Base-by-base conservation (phyloP, 202 grass and related monocot species). In the Dendrocalamus latiflorus region DNA sequence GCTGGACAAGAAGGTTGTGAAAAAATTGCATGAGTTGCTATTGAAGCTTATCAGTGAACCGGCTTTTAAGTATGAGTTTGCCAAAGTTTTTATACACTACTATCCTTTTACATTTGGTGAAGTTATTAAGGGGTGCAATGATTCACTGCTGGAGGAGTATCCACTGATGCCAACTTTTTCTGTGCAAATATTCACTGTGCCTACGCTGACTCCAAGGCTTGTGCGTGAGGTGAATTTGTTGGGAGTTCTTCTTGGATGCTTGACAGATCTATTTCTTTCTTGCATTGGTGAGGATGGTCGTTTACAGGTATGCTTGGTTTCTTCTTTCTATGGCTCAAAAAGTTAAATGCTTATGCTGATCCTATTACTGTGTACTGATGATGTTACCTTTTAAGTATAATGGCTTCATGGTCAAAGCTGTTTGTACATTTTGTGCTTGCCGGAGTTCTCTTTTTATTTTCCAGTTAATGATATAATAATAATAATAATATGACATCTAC, bases 101-200 rank as follows among this genome's bases (percentile, higher is more conserved):
- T 99, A 96, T 83, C 91, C 87, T 50, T 38, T 83, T 72, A 74
- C 78, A 30, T 89, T 96, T 66, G 77, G 61, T 64, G 91, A 94
- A 87, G 82, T 99, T 70, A 83, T 91, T 57, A 86, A 88, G 78
- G 86, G 89, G 61, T 68, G 67, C 56, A 90, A 58, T 38, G 88
- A 90, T 70, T 64, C 78, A 11, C 50, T 71, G 22, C 64, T 89
- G 71, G 97, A 94, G 30, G 84, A 89, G 0, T 96, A 92, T 78
- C 88, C 80, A 14, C 59, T 99, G 66, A 53, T 99, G 75, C 61
- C 44, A 74, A 92, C 71, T 20, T 94, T 99, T 53, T 92, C 97
- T 60, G 97, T 99, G 62, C 97, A 99, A 90, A 94, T 99, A 89
- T 99, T 99, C 82, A 99, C 97, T 45, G 97, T 99, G 48, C 79